These are phyloP conservation scores for Citrus mangshanensis DNA, from an alignment of 345 rosid species.

Conservation along the genomic window DNA sequence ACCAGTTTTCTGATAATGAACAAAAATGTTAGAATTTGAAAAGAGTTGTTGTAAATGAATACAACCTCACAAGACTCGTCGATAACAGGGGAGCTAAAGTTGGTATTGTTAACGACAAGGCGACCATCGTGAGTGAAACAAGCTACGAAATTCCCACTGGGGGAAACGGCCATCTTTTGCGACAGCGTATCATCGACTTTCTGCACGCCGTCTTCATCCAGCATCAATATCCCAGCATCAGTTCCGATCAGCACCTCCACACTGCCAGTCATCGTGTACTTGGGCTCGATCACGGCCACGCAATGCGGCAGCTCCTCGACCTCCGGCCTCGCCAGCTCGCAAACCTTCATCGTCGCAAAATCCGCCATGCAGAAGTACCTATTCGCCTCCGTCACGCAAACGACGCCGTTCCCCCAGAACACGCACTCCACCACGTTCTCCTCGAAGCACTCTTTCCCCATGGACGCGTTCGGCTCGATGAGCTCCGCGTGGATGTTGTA, in stretches of 20 bases:
- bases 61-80: slow-evolving; percentile 78
- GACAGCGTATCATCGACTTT: slow-evolving; percentile 33
- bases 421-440: slow-evolving; percentile 89
- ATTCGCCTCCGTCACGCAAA: slow-evolving; percentile 80
- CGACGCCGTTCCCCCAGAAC: slow-evolving; percentile 91
- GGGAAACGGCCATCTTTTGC: slow-evolving; percentile 80
- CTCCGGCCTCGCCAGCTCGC: slow-evolving; percentile 23
- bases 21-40: not conserved
- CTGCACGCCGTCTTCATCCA: slow-evolving; percentile 85
- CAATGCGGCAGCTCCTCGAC: slow-evolving; percentile 60
- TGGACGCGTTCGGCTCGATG: slow-evolving; percentile 63
- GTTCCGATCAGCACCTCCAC: slow-evolving; percentile 76
- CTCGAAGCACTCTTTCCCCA: slow-evolving; percentile 85
- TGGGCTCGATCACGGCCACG: slow-evolving; percentile 82
- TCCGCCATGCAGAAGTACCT: slow-evolving; percentile 63
- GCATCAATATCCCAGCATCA: slow-evolving; percentile 51
- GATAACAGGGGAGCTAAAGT: slow-evolving; percentile 45
- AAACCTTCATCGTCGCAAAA: slow-evolving; percentile 42
- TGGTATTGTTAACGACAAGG: slow-evolving; percentile 61
- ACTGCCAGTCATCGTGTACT: slow-evolving; percentile 80
- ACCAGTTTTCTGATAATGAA: not conserved
- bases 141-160: slow-evolving; percentile 74
- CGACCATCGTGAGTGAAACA: slow-evolving; percentile 86
- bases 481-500: slow-evolving; percentile 76
- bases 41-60: not conserved